Conservation (phyloP, 257 asterid genomes). For the Nicotiana obtusifolia region DNA sequence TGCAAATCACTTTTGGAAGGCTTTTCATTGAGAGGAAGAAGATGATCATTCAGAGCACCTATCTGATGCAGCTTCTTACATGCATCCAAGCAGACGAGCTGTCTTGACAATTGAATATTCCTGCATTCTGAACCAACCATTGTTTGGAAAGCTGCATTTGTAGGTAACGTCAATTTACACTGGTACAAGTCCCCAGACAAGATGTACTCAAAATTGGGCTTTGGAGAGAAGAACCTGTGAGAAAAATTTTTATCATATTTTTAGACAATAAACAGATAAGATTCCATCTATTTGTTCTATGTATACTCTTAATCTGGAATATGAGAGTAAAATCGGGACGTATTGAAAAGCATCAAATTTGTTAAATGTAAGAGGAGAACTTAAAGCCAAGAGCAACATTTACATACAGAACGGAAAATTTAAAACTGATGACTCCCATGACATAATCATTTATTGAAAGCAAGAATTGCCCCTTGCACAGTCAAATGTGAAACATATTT, state of each 20-base stretch:
- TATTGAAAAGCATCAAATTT: neutral
- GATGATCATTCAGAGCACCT: constrained; percentile 61
- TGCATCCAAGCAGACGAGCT: constrained; percentile 87
- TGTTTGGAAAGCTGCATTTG: constrained; percentile 64
- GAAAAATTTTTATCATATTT: neutral
- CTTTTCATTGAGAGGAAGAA: constrained; percentile 40
- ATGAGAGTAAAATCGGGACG: neutral
- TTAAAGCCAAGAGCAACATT: neutral
- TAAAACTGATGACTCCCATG: neutral
- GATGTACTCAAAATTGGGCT: constrained; percentile 50
- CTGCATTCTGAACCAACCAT: constrained; percentile 50
- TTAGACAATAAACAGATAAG: neutral
- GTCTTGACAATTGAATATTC: constrained; percentile 42
- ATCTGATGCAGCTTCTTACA: constrained; percentile 68
- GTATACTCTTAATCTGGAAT: neutral
- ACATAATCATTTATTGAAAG: neutral
- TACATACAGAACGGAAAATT: neutral
- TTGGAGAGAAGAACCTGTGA: constrained; percentile 43
- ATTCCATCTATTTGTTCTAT: neutral
- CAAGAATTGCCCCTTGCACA: neutral
- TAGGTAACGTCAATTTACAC: constrained; percentile 69
- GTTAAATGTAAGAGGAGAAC: neutral
- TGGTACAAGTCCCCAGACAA: constrained; percentile 39
- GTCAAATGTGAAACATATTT: neutral
- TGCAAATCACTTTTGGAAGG: constrained; percentile 31